Evolutionary conservation across 2,329 filamentous ascomycete species (phyloP).

Genomic region (Capronia epimyces): DNA sequence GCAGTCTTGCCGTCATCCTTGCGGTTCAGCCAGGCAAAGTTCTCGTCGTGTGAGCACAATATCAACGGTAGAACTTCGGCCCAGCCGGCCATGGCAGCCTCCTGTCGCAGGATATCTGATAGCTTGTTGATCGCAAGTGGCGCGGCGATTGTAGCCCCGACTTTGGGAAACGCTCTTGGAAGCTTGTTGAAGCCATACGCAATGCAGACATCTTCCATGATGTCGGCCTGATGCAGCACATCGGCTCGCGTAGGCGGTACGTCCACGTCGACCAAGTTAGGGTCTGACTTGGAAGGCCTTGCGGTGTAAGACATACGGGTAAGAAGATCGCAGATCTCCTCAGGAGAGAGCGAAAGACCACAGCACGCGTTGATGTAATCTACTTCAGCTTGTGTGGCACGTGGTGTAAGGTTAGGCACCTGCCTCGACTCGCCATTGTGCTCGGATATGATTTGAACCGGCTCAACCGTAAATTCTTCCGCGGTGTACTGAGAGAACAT

Average conservation of each 20-base stretch:
- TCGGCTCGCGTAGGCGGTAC: slow-evolving; percentile 88
- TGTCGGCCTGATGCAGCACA: slow-evolving; percentile 90
- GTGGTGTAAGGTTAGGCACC: slow-evolving; percentile 73
- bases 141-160: slow-evolving; percentile 77
- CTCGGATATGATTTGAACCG: slow-evolving; percentile 82
- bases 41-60: slow-evolving; percentile 95
- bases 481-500: slow-evolving; percentile 94
- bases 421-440: slow-evolving; percentile 81
- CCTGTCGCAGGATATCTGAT: slow-evolving; percentile 78
- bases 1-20: slow-evolving; percentile 79
- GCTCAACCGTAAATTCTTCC: slow-evolving; percentile 87
- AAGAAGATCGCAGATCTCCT: slow-evolving; percentile 71
- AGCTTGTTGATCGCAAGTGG: slow-evolving; percentile 92
- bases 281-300: slow-evolving; percentile 62
- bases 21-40: slow-evolving; percentile 91
- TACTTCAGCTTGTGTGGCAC: slow-evolving; percentile 73
- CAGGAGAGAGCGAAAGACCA: slow-evolving; percentile 68
- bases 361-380: slow-evolving; percentile 93
- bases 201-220: slow-evolving; percentile 97
- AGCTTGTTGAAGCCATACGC: slow-evolving; percentile 97
- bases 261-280: slow-evolving; percentile 70
- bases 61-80: slow-evolving; percentile 93
- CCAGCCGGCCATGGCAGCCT: slow-evolving; percentile 93
- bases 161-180: slow-evolving; percentile 77
- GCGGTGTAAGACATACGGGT: slow-evolving; percentile 86